Percentiles rank a stretch among this genome's conserved stretches.
Conservation (phyloP, 345 rosid species). For the Brassica nigra region DNA sequence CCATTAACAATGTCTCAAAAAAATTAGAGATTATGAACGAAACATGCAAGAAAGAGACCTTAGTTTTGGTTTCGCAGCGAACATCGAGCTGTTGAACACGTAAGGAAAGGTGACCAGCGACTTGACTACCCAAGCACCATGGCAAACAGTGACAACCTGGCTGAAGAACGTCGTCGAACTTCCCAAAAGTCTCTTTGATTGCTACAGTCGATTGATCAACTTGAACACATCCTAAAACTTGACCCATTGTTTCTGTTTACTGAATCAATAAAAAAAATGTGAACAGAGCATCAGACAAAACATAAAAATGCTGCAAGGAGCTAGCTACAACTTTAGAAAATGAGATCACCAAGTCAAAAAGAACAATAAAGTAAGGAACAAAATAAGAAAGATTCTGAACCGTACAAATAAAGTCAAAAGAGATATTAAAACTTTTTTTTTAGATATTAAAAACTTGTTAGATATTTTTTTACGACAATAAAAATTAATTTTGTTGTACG, state of each 20-base stretch:
- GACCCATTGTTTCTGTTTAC: conserved; percentile 34
- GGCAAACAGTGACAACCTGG: conserved; percentile 88
- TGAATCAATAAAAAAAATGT: not conserved
- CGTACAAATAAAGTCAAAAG: conserved; percentile 1
- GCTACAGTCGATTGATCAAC: conserved; percentile 83
- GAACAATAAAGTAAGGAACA: conserved; percentile 12
- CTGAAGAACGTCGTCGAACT: conserved; percentile 66
- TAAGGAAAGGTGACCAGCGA: conserved; percentile 66
- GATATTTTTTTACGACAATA: not conserved
- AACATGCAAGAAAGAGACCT: conserved; percentile 47
- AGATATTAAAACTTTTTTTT: not conserved
- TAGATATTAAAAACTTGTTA: conserved; percentile 1
- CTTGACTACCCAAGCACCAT: conserved; percentile 72
- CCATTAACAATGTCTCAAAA: not conserved
- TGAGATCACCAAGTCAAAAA: conserved; percentile 8
- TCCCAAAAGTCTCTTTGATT: conserved; percentile 72
- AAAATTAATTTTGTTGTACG: not conserved
- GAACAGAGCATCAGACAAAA: not conserved
- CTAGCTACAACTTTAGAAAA: not conserved
- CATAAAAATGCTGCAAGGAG: not conserved
- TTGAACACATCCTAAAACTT: conserved; percentile 61
- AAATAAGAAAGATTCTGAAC: not conserved
- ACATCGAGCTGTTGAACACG: conserved; percentile 87
- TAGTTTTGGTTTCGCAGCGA: conserved; percentile 87
- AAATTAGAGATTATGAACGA: not conserved